Evolutionary conservation across 78 protist species (phyloP).

Genomic region (Pigoraptor vietnamica): DNA sequence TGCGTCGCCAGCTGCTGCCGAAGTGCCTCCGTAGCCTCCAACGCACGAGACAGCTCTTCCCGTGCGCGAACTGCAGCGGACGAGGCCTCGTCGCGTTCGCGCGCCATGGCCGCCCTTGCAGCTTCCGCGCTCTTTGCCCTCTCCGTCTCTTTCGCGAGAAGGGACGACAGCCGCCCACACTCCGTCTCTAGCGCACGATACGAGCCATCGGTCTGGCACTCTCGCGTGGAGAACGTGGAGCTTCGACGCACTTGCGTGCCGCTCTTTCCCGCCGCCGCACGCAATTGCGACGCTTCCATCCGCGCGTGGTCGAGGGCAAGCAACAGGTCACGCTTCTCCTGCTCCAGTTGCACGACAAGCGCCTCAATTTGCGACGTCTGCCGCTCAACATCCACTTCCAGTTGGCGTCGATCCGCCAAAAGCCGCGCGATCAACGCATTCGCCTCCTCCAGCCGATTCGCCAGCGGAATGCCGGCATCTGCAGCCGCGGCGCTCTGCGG

Average conservation of each 20-base stretch:
- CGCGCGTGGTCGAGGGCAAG: background rate
- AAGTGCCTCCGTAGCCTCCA: background rate
- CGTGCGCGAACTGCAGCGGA: background rate
- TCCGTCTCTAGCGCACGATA: background rate
- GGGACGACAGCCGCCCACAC: background rate
- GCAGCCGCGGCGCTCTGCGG: background rate
- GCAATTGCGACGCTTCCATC: background rate
- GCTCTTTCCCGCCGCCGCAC: background rate
- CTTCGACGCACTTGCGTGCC: background rate
- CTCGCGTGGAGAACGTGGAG: background rate
- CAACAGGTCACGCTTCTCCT: background rate
- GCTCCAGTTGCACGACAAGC: background rate
- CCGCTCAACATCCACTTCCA: background rate
- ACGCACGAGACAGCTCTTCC: background rate
- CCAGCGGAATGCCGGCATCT: background rate
- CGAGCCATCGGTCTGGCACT: background rate
- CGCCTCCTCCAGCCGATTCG: background rate
- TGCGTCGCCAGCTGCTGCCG: background rate
- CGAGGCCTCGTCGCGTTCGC: background rate
- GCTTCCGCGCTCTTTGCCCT: background rate
- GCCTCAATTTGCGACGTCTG: background rate
- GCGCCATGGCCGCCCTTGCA: background rate
- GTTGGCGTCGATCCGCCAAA: background rate
- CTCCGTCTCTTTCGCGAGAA: background rate
- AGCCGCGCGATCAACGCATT: background rate